Evolutionary conservation across 2,329 filamentous ascomycete genomes (phyloP).

Genomic region (Clonostachys byssicola): DNA sequence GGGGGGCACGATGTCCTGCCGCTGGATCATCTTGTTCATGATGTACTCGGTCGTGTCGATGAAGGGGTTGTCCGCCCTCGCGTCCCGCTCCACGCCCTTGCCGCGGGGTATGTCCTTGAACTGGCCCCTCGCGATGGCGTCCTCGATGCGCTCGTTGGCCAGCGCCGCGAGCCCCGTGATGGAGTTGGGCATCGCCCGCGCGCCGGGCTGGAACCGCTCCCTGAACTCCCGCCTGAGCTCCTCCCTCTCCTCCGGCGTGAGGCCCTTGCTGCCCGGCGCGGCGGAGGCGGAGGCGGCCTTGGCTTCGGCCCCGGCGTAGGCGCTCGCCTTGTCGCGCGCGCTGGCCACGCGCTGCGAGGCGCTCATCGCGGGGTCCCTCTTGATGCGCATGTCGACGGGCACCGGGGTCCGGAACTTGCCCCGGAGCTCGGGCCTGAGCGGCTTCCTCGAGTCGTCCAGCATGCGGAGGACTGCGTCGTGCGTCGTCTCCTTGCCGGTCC

Average conservation of each 20-base stretch:
- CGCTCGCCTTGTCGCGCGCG: conserved; percentile 53
- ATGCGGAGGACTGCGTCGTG: conserved; percentile 80
- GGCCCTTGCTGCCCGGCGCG: conserved; percentile 30
- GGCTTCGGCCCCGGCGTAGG: conserved; percentile 43
- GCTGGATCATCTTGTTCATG: conserved; percentile 97
- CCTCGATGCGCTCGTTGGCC: conserved; percentile 88
- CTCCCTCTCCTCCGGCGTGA: conserved; percentile 70
- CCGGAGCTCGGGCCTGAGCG: conserved; percentile 47
- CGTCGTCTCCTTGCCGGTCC: conserved; percentile 73
- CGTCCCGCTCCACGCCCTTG: conserved; percentile 74
- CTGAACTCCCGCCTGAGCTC: conserved; percentile 69
- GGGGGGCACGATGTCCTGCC: conserved; percentile 89
- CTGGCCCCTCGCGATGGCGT: conserved; percentile 87
- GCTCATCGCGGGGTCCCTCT: conserved; percentile 27
- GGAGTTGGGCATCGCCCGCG: conserved; percentile 69
- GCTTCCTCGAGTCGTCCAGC: conserved; percentile 75
- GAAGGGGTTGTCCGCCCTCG: conserved; percentile 80
- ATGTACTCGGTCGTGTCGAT: conserved; percentile 97
- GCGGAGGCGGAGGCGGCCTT: conserved; percentile 22
- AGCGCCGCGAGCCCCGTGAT: conserved; percentile 75
- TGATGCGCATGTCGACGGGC: conserved; percentile 48
- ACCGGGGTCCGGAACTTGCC: conserved; percentile 36
- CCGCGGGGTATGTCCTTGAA: conserved; percentile 81
- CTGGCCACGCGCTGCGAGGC: conserved; percentile 43
- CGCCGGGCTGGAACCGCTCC: conserved; percentile 73